Evolutionary conservation across 148 eudicot genomes (phyloP).

Genomic region (Rhododendron griersonianum): DNA sequence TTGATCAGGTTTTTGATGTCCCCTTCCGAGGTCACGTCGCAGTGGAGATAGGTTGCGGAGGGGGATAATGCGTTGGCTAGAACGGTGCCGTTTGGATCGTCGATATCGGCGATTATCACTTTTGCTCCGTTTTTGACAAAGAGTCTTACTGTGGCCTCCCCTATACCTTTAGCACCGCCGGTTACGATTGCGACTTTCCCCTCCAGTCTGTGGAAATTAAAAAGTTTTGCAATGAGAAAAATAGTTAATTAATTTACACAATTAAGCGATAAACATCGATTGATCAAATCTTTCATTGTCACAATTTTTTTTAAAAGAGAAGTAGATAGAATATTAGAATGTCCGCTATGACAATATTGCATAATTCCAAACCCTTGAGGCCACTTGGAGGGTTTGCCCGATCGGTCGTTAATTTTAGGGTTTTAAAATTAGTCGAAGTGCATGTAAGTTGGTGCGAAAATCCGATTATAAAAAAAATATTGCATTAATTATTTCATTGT

Average conservation of each 20-base stretch:
- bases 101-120: constrained; percentile 19
- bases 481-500: background rate
- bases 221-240: background rate
- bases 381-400: too few relatives aligned
- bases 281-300: background rate
- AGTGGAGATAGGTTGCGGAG: constrained; percentile 17
- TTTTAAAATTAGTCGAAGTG: fast-evolving
- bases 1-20: constrained; percentile 13
- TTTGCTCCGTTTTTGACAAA: constrained; percentile 22
- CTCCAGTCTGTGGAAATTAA: constrained; percentile 8
- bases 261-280: background rate
- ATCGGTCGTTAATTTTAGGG: too few relatives aligned
- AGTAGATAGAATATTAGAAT: background rate
- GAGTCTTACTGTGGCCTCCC: constrained; percentile 23
- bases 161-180: constrained; percentile 20
- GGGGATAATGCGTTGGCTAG: constrained; percentile 16
- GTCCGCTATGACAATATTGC: background rate
- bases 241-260: background rate
- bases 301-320: background rate
- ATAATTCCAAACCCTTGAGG: background rate
- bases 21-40: constrained; percentile 13
- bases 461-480: too few relatives aligned
- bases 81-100: constrained; percentile 9
- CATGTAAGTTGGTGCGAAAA: too few relatives aligned
- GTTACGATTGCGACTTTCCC: constrained; percentile 24